Percentiles rank a stretch among this genome's conserved stretches.
These are phyloP conservation scores for Chrysoporthe puriensis DNA, from an alignment of 2,329 filamentous ascomycete species.

Conservation along the genomic window DNA sequence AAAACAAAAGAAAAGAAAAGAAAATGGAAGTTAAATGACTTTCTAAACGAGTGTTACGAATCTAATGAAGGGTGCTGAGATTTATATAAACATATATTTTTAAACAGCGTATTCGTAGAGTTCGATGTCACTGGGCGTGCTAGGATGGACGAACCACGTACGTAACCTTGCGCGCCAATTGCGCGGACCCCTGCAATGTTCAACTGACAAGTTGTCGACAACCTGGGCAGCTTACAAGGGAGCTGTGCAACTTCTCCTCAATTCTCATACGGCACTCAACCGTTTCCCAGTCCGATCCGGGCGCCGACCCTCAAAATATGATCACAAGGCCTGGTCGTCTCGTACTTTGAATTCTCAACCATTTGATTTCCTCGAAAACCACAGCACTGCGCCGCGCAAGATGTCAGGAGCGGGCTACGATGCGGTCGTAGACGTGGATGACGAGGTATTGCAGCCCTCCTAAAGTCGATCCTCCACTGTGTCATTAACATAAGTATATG, in stretches of 20 bases:
- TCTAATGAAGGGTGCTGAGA: no score
- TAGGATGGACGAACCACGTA: background rate
- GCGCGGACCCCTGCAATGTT: constrained; percentile 13
- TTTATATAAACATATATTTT: background rate
- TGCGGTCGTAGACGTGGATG: constrained; percentile 96
- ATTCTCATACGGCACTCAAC: background rate
- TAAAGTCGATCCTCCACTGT: background rate
- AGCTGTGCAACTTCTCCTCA: background rate
- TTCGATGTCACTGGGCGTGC: no score
- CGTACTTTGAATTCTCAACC: background rate
- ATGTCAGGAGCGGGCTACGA: constrained; percentile 93
- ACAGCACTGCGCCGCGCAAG: constrained; percentile 8
- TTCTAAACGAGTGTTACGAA: no score
- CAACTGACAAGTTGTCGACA: constrained; percentile 14
- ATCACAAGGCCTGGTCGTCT: background rate
- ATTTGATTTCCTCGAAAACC: background rate
- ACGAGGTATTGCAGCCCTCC: constrained; percentile 68
- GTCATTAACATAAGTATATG: constrained; percentile 29
- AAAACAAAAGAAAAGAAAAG: background rate
- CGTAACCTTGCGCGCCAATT: constrained; percentile 4
- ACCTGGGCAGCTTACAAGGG: constrained; percentile 1
- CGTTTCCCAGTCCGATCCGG: background rate
- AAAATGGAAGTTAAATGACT: no score
- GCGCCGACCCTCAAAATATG: background rate
- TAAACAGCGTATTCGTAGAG: background rate